A percentile compares a stretch with the other conserved stretches of the same genome.
Evolutionary conservation across 2,329 filamentous ascomycete genomes (phyloP).

Genomic region (Scopulariopsis brevicaulis): DNA sequence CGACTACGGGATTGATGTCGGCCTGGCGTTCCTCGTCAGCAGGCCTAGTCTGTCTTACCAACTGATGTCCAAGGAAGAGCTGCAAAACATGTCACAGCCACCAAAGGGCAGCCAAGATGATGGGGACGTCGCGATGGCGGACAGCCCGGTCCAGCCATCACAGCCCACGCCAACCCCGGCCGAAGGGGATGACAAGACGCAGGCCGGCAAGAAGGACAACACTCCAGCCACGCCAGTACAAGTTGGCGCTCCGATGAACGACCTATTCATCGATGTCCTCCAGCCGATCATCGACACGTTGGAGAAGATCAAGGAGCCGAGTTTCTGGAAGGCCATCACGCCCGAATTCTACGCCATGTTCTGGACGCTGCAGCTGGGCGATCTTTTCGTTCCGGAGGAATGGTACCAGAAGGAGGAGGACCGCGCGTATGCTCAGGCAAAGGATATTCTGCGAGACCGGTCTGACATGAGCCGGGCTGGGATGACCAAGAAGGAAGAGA

Average conservation of each 20-base stretch:
- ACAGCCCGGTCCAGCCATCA: conserved; percentile 12
- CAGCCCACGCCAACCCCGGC: conserved; percentile 9
- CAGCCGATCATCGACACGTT: conserved; percentile 64
- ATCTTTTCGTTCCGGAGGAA: conserved; percentile 64
- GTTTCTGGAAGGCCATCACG: conserved; percentile 59
- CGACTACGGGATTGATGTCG: conserved; percentile 69
- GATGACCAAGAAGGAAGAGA: conserved; percentile 54
- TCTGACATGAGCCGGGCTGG: conserved; percentile 60
- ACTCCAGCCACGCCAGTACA: background rate
- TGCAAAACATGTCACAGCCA: background rate
- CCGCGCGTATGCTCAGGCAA: conserved; percentile 54
- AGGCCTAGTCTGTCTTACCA: conserved; percentile 62
- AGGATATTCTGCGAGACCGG: conserved; percentile 58
- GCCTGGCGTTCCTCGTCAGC: conserved; percentile 75
- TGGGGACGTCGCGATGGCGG: conserved; percentile 44
- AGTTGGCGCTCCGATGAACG: background rate
- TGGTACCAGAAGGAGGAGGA: conserved; percentile 71
- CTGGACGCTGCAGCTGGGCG: conserved; percentile 79
- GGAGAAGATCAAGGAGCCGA: conserved; percentile 44
- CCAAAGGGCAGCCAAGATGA: conserved; percentile 28
- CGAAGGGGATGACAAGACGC: conserved; percentile 13
- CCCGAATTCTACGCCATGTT: conserved; percentile 81
- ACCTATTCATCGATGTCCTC: conserved; percentile 55
- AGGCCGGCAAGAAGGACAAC: conserved; percentile 1
- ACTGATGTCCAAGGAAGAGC: conserved; percentile 26